Conservation (phyloP, 2,329 filamentous ascomycete genomes). For the Exophiala mesophila region DNA sequence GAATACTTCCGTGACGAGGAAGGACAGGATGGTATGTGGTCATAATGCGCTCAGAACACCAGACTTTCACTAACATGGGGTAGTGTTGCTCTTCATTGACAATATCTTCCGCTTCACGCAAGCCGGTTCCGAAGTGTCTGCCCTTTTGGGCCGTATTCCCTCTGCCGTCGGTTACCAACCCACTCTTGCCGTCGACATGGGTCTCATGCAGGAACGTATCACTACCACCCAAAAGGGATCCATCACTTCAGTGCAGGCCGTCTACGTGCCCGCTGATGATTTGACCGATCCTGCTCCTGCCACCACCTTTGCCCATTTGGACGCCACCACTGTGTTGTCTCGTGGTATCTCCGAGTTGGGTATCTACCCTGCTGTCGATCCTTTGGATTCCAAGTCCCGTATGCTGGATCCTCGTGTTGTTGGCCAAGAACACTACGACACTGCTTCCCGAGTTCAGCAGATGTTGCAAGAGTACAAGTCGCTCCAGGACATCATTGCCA, state of each 20-base stretch:
- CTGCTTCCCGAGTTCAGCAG: slow-evolving; percentile 92
- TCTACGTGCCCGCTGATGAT: slow-evolving; percentile 99
- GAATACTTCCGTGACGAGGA: slow-evolving; percentile 79
- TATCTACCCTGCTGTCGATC: slow-evolving; percentile 99
- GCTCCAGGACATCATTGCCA: slow-evolving; percentile 99
- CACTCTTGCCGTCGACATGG: slow-evolving; percentile 97
- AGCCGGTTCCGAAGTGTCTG: slow-evolving; percentile 99
- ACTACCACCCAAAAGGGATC: slow-evolving; percentile 99
- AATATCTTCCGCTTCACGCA: slow-evolving; percentile 99
- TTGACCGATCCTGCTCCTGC: slow-evolving; percentile 99
- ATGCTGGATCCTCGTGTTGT: slow-evolving; percentile 99
- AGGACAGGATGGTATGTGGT: slow-evolving; percentile 82
- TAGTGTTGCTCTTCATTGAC: slow-evolving; percentile 98
- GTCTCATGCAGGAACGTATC: slow-evolving; percentile 99
- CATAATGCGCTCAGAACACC: slow-evolving; percentile 7
- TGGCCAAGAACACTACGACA: slow-evolving; percentile 95
- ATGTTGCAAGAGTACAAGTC: slow-evolving; percentile 99
- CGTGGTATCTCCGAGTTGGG: slow-evolving; percentile 99
- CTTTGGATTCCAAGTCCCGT: slow-evolving; percentile 98
- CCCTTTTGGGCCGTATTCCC: slow-evolving; percentile 97
- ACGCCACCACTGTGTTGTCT: slow-evolving; percentile 99
- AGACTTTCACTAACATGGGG: slow-evolving; percentile 26
- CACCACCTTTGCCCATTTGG: slow-evolving; percentile 99
- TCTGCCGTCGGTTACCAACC: slow-evolving; percentile 99
- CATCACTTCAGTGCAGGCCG: slow-evolving; percentile 99